A percentile compares a stretch with the other conserved stretches of the same genome.
Evolutionary conservation across 163 green algal genomes (phyloP).

Genomic region (Volvox carteri): DNA sequence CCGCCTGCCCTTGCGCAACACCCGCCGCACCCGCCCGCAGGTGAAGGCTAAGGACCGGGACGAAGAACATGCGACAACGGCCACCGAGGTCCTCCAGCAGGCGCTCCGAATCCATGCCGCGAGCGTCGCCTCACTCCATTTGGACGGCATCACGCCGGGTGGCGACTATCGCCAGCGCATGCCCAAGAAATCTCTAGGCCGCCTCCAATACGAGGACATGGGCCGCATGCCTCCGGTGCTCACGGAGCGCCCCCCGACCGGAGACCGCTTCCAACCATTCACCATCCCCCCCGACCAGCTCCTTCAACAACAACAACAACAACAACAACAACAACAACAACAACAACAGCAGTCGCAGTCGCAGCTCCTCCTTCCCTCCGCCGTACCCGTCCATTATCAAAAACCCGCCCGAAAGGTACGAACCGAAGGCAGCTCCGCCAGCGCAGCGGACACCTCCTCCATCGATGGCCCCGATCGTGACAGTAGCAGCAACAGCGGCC

Average conservation of each 20-base stretch:
- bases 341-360: neutral
- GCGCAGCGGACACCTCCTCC: no score
- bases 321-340: neutral
- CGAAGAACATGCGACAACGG: neutral
- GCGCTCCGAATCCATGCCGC: constrained; percentile 6
- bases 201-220: constrained; percentile 16
- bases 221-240: neutral
- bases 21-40: no score
- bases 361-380: no score
- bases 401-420: no score
- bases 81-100: constrained; percentile 17
- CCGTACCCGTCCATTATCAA: no score
- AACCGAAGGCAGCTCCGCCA: no score
- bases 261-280: neutral
- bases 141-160: neutral
- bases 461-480: no score
- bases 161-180: neutral
- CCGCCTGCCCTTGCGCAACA: no score
- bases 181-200: constrained; percentile 10
- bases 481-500: no score
- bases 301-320: neutral
- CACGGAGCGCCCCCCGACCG: neutral
- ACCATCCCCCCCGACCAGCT: neutral
- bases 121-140: constrained; percentile 17
- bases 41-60: constrained; percentile 24